phyloP scores from a whole-genome alignment of 2,329 filamentous ascomycete genomes.

The Diaporthe destruens region DNA sequence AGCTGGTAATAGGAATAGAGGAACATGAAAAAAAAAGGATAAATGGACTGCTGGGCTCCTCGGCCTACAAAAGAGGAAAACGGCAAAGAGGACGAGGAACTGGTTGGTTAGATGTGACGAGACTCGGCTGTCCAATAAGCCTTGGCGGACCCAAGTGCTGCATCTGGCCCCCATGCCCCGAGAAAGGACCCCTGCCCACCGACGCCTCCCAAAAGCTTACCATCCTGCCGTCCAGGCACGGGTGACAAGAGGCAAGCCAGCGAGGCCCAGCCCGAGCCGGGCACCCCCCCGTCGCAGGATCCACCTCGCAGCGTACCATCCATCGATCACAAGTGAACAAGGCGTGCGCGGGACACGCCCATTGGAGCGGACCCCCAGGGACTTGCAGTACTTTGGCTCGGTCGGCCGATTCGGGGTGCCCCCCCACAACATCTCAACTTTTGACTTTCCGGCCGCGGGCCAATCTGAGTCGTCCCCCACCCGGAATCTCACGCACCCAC shows the following conservation, averaged over 20 bases:
- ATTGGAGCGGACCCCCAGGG: conserved; percentile 11
- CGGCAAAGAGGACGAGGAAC: background rate
- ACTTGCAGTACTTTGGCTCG: too few relatives aligned
- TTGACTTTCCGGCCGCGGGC: background rate
- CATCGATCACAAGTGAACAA: conserved; percentile 12
- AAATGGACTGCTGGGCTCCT: background rate
- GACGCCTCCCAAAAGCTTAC: conserved; percentile 19
- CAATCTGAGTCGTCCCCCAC: background rate
- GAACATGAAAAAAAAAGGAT: background rate
- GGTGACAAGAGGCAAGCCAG: background rate
- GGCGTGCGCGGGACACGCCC: background rate
- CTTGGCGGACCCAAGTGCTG: conserved; percentile 27
- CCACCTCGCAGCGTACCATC: conserved; percentile 27
- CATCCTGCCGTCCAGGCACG: conserved; percentile 17
- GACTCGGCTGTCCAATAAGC: conserved; percentile 13
- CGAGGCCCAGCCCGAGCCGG: background rate
- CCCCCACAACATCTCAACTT: background rate
- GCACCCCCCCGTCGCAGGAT: conserved; percentile 18
- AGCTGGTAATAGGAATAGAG: background rate
- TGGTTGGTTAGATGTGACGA: conserved; percentile 21
- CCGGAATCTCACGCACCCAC: conserved; percentile 2
- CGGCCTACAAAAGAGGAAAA: background rate
- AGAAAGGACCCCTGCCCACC: conserved; percentile 8
- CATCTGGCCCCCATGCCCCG: background rate
- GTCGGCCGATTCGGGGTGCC: conserved; percentile 4